These are phyloP conservation scores for Phyllosticta paracitricarpa DNA, from an alignment of 2,329 filamentous ascomycete species.

Conservation along the genomic window DNA sequence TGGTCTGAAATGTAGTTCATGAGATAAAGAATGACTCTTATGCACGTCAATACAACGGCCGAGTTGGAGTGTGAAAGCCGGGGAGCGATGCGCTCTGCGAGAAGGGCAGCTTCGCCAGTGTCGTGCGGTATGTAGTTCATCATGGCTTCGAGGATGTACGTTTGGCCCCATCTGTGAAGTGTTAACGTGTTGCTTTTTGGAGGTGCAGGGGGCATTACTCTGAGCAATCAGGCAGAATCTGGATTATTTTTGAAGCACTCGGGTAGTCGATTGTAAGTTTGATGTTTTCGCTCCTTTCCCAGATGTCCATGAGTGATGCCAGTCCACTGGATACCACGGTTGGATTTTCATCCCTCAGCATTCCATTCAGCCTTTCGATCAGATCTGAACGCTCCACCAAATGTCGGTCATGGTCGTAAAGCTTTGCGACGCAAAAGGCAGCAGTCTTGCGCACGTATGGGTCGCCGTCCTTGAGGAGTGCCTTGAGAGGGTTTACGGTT, in stretches of 20 bases:
- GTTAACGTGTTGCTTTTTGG: conserved; percentile 14
- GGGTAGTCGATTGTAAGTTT: conserved; percentile 96
- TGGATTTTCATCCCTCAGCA: conserved; percentile 91
- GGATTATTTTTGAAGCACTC: conserved; percentile 96
- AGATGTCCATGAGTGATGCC: conserved; percentile 89
- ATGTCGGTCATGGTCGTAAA: conserved; percentile 90
- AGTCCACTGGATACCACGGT: conserved; percentile 93
- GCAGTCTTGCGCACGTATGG: conserved; percentile 97
- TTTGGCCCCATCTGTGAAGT: conserved; percentile 81
- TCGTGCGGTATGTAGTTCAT: conserved; percentile 98
- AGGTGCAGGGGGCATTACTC: conserved; percentile 53
- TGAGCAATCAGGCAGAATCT: conserved; percentile 91
- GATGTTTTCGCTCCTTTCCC: conserved; percentile 94
- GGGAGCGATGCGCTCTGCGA: conserved; percentile 91
- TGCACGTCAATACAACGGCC: conserved; percentile 89
- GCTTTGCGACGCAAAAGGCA: conserved; percentile 89
- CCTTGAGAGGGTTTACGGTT: conserved; percentile 74
- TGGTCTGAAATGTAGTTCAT: conserved; percentile 98
- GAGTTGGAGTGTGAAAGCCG: conserved; percentile 95
- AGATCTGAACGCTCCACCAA: conserved; percentile 86
- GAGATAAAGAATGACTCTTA: conserved; percentile 89
- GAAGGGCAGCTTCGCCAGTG: conserved; percentile 70
- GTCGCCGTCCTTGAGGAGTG: conserved; percentile 73
- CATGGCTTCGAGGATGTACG: conserved; percentile 92
- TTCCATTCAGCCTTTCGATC: conserved; percentile 80